phyloP scores from a whole-genome alignment of 495 filamentous ascomycete genomes.

The Rhypophila decipiens region DNA sequence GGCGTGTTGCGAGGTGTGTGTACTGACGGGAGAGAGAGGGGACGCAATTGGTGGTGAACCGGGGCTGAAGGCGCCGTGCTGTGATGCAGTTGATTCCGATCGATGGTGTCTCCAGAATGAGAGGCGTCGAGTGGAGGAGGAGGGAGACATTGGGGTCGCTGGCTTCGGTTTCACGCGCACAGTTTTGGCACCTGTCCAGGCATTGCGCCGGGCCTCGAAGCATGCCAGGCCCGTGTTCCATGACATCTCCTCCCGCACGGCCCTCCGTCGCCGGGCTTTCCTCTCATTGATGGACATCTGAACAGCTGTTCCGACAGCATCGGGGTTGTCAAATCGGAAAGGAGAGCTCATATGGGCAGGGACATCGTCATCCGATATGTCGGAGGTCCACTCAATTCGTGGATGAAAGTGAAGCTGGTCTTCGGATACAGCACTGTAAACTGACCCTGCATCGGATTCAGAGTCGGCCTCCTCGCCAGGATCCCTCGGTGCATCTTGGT shows the following conservation, averaged over 20 bases:
- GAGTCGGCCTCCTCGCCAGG: conserved; percentile 26
- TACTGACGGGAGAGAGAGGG: conserved; percentile 14
- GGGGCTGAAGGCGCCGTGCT: conserved; percentile 9
- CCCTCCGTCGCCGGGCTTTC: conserved; percentile 54
- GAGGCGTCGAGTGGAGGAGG: conserved; percentile 17
- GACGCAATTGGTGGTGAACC: conserved; percentile 16
- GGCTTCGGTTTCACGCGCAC: conserved; percentile 35
- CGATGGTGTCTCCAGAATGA: conserved; percentile 25
- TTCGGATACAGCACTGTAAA: conserved; percentile 42
- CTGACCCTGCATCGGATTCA: conserved; percentile 36
- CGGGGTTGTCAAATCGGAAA: conserved; percentile 60
- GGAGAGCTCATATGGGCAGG: conserved; percentile 28
- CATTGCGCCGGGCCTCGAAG: conserved; percentile 69
- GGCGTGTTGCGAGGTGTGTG: conserved; percentile 19
- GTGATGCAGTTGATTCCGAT: conserved; percentile 26
- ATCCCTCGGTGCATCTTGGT: conserved; percentile 15
- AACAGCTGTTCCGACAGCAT: conserved; percentile 46
- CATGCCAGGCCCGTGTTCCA: conserved; percentile 79
- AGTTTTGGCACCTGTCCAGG: conserved; percentile 74
- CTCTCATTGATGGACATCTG: conserved; percentile 33
- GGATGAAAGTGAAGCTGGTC: conserved; percentile 35
- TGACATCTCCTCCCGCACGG: conserved; percentile 63
- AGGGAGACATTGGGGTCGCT: conserved; percentile 24
- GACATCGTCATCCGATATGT: conserved; percentile 36
- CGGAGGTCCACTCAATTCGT: conserved; percentile 42